Evolutionary conservation across 208 protist genomes (phyloP), one percentile per base, ranked within the genome.

Genomic region (Wallacemonas sp.): DNA sequence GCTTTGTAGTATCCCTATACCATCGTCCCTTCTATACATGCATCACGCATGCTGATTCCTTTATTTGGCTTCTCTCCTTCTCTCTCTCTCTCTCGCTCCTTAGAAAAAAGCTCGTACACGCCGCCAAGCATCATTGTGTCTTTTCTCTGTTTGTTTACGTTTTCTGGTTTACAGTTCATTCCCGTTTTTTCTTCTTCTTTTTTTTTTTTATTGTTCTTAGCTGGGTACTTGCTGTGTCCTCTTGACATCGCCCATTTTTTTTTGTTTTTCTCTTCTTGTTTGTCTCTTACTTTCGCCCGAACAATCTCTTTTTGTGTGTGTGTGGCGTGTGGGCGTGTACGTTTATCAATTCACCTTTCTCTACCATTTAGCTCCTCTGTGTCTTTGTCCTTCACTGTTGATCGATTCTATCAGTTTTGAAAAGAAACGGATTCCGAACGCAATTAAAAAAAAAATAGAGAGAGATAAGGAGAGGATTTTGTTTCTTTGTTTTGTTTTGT

Each of bases 111-210:
- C n/a, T n/a, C n/a, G n/a, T n/a, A n/a, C n/a, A n/a, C n/a, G n/a
- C n/a, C n/a, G n/a, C n/a, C n/a, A n/a, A n/a, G n/a, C n/a, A n/a
- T n/a, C n/a, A n/a, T n/a, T n/a, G n/a, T n/a, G n/a, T n/a, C n/a
- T n/a, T n/a, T n/a, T n/a, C n/a, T n/a, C n/a, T n/a, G n/a, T n/a
- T n/a, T n/a, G n/a, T 22, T 11, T 59, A 6, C 17, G 12, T 60
- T 41, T 60, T 36, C 36, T 15, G 22, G 27, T 44, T 2, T 4
- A 39, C 36, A 47, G 11, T 6, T 42, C 42, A 22, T 51, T 49
- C 49, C n/a, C 12, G n/a, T 49, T 12, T 63, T 24, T 63, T 63
- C 49, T 34, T 36, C 30, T 45, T 39, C 44, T 28, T 38, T 54
- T 24, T 65, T 54, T 26, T 27, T 22, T n/a, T 63, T 49, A 5